Evolutionary conservation across 2,329 filamentous ascomycete species (phyloP).

Genomic region (Aschersonia sp.): DNA sequence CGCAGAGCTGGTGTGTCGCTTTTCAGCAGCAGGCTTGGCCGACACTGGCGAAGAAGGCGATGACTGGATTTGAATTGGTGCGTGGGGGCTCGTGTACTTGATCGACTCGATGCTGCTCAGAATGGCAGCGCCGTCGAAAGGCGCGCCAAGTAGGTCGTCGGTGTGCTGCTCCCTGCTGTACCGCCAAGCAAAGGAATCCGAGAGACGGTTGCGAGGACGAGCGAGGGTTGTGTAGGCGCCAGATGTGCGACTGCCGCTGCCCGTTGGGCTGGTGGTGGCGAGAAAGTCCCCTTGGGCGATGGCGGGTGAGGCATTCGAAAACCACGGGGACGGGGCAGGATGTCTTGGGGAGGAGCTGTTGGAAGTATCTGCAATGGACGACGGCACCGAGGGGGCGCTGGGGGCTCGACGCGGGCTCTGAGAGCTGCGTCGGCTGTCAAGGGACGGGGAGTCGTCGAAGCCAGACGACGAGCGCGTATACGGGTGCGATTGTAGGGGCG

Average conservation of each 20-base stretch:
- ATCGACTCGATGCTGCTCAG: conserved; percentile 44
- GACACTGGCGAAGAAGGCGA: conserved; percentile 17
- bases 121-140: conserved; percentile 50
- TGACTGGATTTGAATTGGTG: conserved; percentile 13
- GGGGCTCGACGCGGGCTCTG: conserved; percentile 46
- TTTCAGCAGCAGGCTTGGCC: conserved; percentile 38
- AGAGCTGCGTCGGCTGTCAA: conserved; percentile 50
- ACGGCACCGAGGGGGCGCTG: conserved; percentile 39
- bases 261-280: conserved; percentile 12
- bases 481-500: conserved; percentile 21
- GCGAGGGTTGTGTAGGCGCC: conserved; percentile 5
- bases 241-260: conserved; percentile 8
- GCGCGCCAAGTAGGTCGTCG: conserved; percentile 49
- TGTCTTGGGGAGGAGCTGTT: conserved; percentile 34
- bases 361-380: conserved; percentile 33
- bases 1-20: conserved; percentile 33
- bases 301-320: conserved; percentile 31
- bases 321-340: conserved; percentile 22
- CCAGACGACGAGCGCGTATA: conserved; percentile 32
- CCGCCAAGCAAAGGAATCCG: conserved; percentile 7
- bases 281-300: conserved; percentile 30
- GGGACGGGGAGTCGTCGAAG: conserved; percentile 42
- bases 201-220: conserved; percentile 9
- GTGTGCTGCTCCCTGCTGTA: conserved; percentile 19
- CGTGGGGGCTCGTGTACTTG: conserved; percentile 20